Conservation (phyloP, 768 basidiomycete genomes). For the Xerocomellus intermedius region DNA sequence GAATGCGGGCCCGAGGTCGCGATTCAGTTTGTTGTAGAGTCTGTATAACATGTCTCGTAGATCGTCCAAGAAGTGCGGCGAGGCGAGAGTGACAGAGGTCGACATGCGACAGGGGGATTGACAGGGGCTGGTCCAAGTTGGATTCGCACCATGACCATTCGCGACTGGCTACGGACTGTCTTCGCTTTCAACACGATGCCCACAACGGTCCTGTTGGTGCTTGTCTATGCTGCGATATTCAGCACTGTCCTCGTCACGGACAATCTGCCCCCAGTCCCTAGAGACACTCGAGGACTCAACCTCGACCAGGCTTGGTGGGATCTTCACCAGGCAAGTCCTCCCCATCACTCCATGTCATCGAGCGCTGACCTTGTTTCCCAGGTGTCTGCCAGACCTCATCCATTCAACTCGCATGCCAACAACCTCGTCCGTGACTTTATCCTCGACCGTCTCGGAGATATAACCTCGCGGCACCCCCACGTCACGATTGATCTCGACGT, state of each 20-base stretch:
- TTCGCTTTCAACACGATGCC: slow-evolving; percentile 42
- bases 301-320: slow-evolving; percentile 57
- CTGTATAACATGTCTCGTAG: too few relatives aligned
- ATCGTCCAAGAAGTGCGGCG: too few relatives aligned
- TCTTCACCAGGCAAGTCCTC: slow-evolving; percentile 47
- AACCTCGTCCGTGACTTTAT: slow-evolving; percentile 63
- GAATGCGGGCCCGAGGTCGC: neutral
- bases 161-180: slow-evolving; percentile 21
- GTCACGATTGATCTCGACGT: slow-evolving; percentile 54
- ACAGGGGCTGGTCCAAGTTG: neutral
- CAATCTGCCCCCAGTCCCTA: slow-evolving; percentile 44
- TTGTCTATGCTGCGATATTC: slow-evolving; percentile 51
- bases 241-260: slow-evolving; percentile 48
- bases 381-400: slow-evolving; percentile 72
- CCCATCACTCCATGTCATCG: neutral
- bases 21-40: too few relatives aligned
- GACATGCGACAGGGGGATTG: too few relatives aligned
- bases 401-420: slow-evolving; percentile 77
- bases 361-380: neutral
- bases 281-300: slow-evolving; percentile 44
- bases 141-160: slow-evolving; percentile 26
- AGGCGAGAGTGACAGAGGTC: too few relatives aligned
- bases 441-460: slow-evolving; percentile 47
- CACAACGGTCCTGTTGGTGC: slow-evolving; percentile 44
- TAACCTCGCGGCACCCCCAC: slow-evolving; percentile 43